These are phyloP conservation scores for Cercospora zeina DNA, from an alignment of 2,329 filamentous ascomycete species.

Conservation along the genomic window DNA sequence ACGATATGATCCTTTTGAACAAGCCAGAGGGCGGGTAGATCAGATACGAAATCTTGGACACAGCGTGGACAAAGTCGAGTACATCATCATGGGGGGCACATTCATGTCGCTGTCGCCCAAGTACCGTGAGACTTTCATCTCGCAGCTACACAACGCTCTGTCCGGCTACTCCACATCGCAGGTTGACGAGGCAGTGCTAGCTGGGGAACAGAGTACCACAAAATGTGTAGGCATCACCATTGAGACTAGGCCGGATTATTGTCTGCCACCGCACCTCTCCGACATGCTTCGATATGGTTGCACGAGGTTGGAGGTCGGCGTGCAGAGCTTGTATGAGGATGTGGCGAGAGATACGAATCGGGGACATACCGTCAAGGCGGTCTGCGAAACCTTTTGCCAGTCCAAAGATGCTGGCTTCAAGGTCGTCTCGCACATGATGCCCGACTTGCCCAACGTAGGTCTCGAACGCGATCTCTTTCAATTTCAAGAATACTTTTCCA, in stretches of 20 bases:
- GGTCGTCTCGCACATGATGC: constrained; percentile 99
- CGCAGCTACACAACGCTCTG: constrained; percentile 92
- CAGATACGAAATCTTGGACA: constrained; percentile 95
- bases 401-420: constrained; percentile 98
- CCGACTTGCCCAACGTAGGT: constrained; percentile 93
- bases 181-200: constrained; percentile 91
- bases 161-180: constrained; percentile 93
- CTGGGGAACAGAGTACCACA: constrained; percentile 92
- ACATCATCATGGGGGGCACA: constrained; percentile 99
- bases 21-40: constrained; percentile 91
- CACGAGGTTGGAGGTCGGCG: constrained; percentile 88
- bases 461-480: constrained; percentile 98
- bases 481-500: constrained; percentile 97
- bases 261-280: constrained; percentile 88
- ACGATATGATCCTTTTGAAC: constrained; percentile 95
- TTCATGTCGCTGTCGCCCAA: constrained; percentile 94
- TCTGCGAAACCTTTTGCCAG: constrained; percentile 95
- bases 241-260: constrained; percentile 95
- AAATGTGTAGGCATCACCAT: constrained; percentile 99
- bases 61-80: constrained; percentile 98
- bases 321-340: constrained; percentile 96
- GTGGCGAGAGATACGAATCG: constrained; percentile 97
- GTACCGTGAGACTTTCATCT: constrained; percentile 91
- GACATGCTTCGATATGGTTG: constrained; percentile 98
- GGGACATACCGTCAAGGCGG: constrained; percentile 91